Percentiles rank a stretch among this genome's conserved stretches.
Conservation (phyloP, 148 eudicot genomes). For the Rhododendron mucronatum region DNA sequence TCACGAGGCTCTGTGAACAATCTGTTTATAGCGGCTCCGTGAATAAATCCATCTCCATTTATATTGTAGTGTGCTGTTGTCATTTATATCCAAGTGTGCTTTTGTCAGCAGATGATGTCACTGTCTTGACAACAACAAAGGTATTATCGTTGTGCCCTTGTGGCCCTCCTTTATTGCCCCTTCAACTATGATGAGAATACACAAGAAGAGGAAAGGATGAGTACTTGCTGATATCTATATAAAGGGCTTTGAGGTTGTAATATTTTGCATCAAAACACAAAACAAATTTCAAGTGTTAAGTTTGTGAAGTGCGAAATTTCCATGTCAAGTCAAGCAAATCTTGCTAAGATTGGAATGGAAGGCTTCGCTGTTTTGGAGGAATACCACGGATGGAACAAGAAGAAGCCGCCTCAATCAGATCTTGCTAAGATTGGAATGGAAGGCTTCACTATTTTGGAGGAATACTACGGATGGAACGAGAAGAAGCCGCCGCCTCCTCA, state of each 20-base stretch:
- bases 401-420: constrained; percentile 2
- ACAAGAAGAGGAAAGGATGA: background rate
- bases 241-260: background rate
- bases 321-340: constrained; percentile 13
- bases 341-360: constrained; percentile 11
- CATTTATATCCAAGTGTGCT: background rate
- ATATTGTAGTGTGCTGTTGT: too few species aligned
- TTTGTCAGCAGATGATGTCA: background rate
- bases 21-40: too few species aligned
- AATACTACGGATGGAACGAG: background rate
- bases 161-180: background rate
- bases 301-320: background rate
- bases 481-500: background rate
- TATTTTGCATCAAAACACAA: background rate
- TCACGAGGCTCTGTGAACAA: too few species aligned
- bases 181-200: background rate
- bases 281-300: background rate
- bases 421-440: constrained; percentile 14
- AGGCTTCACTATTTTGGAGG: constrained; percentile 6
- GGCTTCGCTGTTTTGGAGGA: constrained; percentile 9
- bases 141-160: background rate
- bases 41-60: too few species aligned
- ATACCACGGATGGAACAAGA: background rate
- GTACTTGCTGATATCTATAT: background rate
- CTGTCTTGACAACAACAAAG: background rate